Conservation (phyloP, 225 moss, liverwort and hornwort genomes). For the Asterella californica region DNA sequence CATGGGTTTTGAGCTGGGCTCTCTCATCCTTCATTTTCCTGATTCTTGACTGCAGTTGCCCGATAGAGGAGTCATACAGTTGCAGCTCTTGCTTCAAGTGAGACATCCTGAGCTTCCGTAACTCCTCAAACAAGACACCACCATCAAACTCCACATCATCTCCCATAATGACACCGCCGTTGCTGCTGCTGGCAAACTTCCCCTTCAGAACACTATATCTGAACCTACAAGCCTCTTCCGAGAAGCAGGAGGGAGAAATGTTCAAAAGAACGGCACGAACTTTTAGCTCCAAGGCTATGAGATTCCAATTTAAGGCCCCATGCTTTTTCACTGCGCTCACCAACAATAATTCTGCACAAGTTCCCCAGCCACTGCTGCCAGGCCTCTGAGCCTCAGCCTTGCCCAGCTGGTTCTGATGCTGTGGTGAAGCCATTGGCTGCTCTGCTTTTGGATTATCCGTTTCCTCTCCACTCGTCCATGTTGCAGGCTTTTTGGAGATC, state of each 20-base stretch:
- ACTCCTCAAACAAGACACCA: constrained; percentile 67
- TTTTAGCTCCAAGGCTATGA: constrained; percentile 63
- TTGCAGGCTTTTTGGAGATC: constrained; percentile 20
- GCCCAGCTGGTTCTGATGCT: constrained; percentile 14
- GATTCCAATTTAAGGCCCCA: constrained; percentile 62
- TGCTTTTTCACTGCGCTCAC: constrained; percentile 81
- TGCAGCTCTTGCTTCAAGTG: constrained; percentile 77
- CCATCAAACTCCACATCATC: constrained; percentile 48
- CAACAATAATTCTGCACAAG: constrained; percentile 71
- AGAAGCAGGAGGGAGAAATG: constrained; percentile 50
- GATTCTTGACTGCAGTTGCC: constrained; percentile 65
- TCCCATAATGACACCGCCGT: constrained; percentile 38
- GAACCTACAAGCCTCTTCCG: constrained; percentile 66
- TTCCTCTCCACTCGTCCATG: constrained; percentile 33
- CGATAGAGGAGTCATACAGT: constrained; percentile 70
- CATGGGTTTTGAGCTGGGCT: constrained; percentile 29
- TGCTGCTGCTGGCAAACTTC: constrained; percentile 52
- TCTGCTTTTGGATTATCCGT: constrained; percentile 30
- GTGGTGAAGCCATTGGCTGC: constrained; percentile 23
- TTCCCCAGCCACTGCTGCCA: constrained; percentile 57
- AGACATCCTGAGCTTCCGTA: constrained; percentile 70
- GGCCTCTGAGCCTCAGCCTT: constrained; percentile 20
- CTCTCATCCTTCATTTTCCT: constrained; percentile 62
- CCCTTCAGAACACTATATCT: constrained; percentile 56
- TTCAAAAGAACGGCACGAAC: constrained; percentile 60